phyloP scores from a whole-genome alignment of 129 eudicot species.

The Scalesia atractyloides region DNA sequence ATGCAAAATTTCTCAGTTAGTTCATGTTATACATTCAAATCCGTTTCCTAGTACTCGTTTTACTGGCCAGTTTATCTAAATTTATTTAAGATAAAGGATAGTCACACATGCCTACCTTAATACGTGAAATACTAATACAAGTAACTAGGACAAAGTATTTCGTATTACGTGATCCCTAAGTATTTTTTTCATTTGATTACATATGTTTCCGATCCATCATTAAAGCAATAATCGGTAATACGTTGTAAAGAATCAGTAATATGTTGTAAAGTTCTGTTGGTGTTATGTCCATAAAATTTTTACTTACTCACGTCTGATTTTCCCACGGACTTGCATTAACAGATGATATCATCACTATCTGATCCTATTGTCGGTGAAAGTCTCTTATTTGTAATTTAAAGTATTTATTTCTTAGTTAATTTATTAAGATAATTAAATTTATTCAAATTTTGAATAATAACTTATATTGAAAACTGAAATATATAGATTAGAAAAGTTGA shows the following conservation, averaged over 20 bases:
- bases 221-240: too few relatives aligned
- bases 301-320: too few relatives aligned
- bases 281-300: too few relatives aligned
- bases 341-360: too few relatives aligned
- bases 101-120: conserved; percentile 10
- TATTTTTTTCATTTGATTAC: neutral
- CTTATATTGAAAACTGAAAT: neutral
- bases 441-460: neutral
- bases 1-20: too few relatives aligned
- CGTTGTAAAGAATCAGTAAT: too few relatives aligned
- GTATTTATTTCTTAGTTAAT: neutral
- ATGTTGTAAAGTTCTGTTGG: too few relatives aligned
- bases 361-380: too few relatives aligned
- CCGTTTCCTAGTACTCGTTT: too few relatives aligned
- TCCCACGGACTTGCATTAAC: too few relatives aligned
- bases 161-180: conserved; percentile 22
- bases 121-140: conserved; percentile 36
- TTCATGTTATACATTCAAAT: too few relatives aligned
- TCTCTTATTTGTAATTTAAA: neutral
- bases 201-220: too few relatives aligned
- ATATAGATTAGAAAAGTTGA: neutral
- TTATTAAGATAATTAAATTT: neutral
- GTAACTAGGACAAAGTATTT: neutral
- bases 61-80: neutral
- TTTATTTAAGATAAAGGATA: neutral